A percentile compares a stretch with the other conserved stretches of the same genome.
phyloP scores from a whole-genome alignment of 129 eudicot genomes.

The Artemisia annua region DNA sequence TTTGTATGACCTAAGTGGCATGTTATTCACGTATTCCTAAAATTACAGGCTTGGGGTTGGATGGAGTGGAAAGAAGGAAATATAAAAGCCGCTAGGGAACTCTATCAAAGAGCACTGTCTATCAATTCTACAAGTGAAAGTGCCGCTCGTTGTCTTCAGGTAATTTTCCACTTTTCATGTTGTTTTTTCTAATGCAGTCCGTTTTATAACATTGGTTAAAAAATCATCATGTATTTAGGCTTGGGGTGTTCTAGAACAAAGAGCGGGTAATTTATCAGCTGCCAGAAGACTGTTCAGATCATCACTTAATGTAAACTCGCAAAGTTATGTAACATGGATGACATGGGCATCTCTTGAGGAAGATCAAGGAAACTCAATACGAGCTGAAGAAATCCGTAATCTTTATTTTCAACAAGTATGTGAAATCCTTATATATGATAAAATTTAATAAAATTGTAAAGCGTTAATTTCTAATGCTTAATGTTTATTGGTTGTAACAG shows the following conservation, averaged over 20 bases:
- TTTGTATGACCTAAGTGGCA: not conserved
- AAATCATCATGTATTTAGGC: constrained; percentile 49
- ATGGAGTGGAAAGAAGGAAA: constrained; percentile 99
- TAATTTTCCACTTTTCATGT: not conserved
- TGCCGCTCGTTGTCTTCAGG: constrained; percentile 99
- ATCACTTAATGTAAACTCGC: constrained; percentile 82
- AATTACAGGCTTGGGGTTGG: constrained; percentile 98
- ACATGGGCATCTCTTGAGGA: constrained; percentile 96
- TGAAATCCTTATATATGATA: not conserved
- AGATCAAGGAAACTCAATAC: constrained; percentile 82
- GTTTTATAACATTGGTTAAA: constrained; percentile 11
- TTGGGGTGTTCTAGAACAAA: constrained; percentile 97
- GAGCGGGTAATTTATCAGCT: constrained; percentile 81
- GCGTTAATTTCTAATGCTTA: not conserved
- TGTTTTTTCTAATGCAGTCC: not conserved
- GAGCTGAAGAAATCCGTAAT: constrained; percentile 97
- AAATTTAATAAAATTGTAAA: not conserved
- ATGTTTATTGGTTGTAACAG: constrained; percentile 47
- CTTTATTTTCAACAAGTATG: constrained; percentile 93
- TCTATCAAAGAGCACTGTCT: constrained; percentile 69
- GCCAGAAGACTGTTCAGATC: constrained; percentile 92
- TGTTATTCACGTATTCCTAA: constrained; percentile 1
- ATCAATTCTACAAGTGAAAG: constrained; percentile 73
- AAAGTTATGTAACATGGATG: constrained; percentile 98
- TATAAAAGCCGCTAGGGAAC: constrained; percentile 70